phyloP scores from a whole-genome alignment of 805 yeast genomes.

The Candida rishiriensis region DNA sequence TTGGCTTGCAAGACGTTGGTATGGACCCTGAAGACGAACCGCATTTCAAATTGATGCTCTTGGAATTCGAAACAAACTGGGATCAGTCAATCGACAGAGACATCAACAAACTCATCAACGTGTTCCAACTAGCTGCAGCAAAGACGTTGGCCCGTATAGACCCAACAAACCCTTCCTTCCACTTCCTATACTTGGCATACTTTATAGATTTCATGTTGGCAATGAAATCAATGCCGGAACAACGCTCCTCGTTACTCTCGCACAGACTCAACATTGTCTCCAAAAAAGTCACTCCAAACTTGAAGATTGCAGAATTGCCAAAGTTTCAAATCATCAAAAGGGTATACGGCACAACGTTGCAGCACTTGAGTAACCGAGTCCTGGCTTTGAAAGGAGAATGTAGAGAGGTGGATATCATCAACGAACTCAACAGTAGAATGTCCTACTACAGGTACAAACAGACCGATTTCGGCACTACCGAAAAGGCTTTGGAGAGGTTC shows the following conservation, averaged over 20 bases:
- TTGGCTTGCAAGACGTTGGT: constrained; percentile 5
- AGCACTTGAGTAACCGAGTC: constrained; percentile 10
- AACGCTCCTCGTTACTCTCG: constrained; percentile 1
- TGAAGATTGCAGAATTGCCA: constrained; percentile 7
- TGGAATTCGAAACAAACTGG: constrained; percentile 6
- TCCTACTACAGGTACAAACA: constrained; percentile 5
- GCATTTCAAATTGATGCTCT: constrained; percentile 11
- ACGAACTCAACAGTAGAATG: constrained; percentile 9
- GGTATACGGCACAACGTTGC: constrained; percentile 10
- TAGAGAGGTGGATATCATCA: constrained; percentile 11
- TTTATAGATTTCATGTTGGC: constrained; percentile 14
- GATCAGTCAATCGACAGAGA: constrained; percentile 5
- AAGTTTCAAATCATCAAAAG: constrained; percentile 14
- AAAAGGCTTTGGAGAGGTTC: constrained; percentile 1
- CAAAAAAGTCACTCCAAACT: constrained; percentile 10
- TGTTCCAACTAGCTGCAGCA: constrained; percentile 12
- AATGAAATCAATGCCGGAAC: constrained; percentile 5
- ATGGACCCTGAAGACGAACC: constrained; percentile 6
- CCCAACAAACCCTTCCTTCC: constrained; percentile 8
- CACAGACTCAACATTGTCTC: constrained; percentile 6
- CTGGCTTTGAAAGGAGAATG: constrained; percentile 14
- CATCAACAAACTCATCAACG: constrained; percentile 4
- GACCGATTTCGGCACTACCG: constrained; percentile 7
- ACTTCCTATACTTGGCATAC: constrained; percentile 10
- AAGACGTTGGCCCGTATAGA: constrained; percentile 7